Conservation (phyloP, 2,329 filamentous ascomycete genomes). For the Alternaria ventricosa region DNA sequence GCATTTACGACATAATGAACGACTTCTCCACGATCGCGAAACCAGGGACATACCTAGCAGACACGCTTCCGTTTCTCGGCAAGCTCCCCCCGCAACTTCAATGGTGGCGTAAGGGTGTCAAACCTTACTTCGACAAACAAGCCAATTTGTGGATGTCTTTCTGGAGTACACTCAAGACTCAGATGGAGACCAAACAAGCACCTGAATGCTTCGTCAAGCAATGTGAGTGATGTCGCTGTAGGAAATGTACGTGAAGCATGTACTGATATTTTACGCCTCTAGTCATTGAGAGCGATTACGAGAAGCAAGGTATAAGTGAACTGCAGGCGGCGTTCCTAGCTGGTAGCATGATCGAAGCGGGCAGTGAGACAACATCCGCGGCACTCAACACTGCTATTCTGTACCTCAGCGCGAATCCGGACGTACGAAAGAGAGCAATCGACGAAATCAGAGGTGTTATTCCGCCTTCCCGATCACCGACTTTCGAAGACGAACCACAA, state of each 20-base stretch:
- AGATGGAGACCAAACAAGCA: constrained; percentile 40
- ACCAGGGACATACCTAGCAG: constrained; percentile 41
- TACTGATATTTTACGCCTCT: background rate
- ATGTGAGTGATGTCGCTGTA: background rate
- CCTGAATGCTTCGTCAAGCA: constrained; percentile 48
- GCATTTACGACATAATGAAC: constrained; percentile 45
- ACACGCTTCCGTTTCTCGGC: constrained; percentile 38
- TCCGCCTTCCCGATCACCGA: constrained; percentile 24
- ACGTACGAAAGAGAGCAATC: constrained; percentile 26
- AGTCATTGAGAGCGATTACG: constrained; percentile 47
- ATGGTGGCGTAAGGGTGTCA: constrained; percentile 38
- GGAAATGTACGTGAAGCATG: fast-evolving
- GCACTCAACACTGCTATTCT: constrained; percentile 44
- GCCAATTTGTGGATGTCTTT: constrained; percentile 43
- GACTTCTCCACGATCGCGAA: constrained; percentile 40
- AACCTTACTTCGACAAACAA: constrained; percentile 40
- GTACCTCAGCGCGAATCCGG: constrained; percentile 37
- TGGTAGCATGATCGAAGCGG: constrained; percentile 49
- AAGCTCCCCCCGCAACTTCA: constrained; percentile 36
- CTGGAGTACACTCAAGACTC: constrained; percentile 36
- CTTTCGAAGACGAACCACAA: constrained; percentile 54
- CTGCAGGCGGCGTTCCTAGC: constrained; percentile 46
- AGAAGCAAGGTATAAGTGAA: constrained; percentile 43
- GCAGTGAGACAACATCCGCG: constrained; percentile 49
- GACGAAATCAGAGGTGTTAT: constrained; percentile 30